phyloP scores from a whole-genome alignment of 2,329 filamentous ascomycete species.

The Calonectria pseudoturangicola region DNA sequence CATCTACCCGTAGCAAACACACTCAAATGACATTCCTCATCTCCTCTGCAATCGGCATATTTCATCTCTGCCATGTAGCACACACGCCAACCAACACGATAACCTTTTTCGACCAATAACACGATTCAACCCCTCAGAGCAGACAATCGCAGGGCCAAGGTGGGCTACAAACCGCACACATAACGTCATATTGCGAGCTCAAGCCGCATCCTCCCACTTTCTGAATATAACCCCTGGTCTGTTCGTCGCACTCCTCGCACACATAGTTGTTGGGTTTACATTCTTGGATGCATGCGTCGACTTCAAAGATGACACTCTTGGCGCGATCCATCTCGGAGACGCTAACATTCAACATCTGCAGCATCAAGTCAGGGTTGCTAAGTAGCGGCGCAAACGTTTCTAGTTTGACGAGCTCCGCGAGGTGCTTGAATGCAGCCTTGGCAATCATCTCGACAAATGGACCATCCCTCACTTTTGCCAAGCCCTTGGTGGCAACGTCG shows the following conservation, averaged over 20 bases:
- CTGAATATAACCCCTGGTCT: background rate
- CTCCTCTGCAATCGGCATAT: no score
- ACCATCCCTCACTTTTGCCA: background rate
- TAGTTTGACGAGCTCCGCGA: background rate
- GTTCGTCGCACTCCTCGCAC: background rate
- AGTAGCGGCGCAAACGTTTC: background rate
- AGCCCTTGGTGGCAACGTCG: background rate
- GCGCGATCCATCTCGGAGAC: background rate
- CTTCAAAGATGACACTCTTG: background rate
- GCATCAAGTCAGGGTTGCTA: background rate
- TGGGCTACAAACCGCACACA: background rate
- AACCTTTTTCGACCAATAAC: no score
- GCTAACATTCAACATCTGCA: background rate
- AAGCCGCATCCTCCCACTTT: background rate
- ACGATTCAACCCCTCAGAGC: no score
- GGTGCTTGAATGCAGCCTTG: background rate
- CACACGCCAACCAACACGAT: no score
- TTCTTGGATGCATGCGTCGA: background rate
- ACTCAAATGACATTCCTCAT: no score
- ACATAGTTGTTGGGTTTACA: fast-evolving
- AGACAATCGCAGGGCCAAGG: background rate
- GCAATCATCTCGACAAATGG: constrained; percentile 5
- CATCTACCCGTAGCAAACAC: no score
- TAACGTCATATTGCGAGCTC: background rate
- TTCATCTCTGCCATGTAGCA: no score